Evolutionary conservation across 164 flowering plant species (phyloP).

Genomic region (Vitis cinerea): DNA sequence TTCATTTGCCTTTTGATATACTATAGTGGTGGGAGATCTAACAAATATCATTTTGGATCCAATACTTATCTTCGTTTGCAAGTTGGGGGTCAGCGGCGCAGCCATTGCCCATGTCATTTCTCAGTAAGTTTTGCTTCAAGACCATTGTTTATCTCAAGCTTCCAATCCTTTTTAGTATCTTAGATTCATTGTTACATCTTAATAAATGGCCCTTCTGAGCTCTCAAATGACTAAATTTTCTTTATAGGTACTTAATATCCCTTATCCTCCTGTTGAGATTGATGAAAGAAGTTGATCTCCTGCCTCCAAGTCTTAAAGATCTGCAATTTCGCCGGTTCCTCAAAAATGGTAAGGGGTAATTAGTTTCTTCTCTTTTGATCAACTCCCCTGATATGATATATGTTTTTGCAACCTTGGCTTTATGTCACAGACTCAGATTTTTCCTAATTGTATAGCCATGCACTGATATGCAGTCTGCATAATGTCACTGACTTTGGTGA

Average conservation of each 20-base stretch:
- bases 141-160: not conserved
- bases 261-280: constrained; percentile 55
- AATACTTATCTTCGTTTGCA: constrained; percentile 63
- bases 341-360: constrained; percentile 58
- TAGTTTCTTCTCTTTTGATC: not conserved
- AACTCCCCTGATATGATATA: too few relatives aligned
- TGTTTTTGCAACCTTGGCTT: too few relatives aligned
- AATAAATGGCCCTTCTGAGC: not conserved
- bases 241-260: constrained; percentile 68
- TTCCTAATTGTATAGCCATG: not conserved
- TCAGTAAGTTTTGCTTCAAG: constrained; percentile 60
- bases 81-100: constrained; percentile 83
- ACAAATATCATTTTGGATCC: constrained; percentile 81
- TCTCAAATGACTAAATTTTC: not conserved
- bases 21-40: constrained; percentile 71
- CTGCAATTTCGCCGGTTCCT: constrained; percentile 76
- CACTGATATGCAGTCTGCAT: too few relatives aligned
- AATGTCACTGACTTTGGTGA: too few relatives aligned
- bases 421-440: too few relatives aligned
- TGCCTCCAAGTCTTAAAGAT: constrained; percentile 71
- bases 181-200: not conserved
- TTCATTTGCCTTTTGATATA: not conserved
- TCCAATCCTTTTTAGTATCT: too few relatives aligned
- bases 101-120: constrained; percentile 96
- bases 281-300: constrained; percentile 55